Conservation (phyloP, 441 rosid species). For the Adansonia grandidieri region DNA sequence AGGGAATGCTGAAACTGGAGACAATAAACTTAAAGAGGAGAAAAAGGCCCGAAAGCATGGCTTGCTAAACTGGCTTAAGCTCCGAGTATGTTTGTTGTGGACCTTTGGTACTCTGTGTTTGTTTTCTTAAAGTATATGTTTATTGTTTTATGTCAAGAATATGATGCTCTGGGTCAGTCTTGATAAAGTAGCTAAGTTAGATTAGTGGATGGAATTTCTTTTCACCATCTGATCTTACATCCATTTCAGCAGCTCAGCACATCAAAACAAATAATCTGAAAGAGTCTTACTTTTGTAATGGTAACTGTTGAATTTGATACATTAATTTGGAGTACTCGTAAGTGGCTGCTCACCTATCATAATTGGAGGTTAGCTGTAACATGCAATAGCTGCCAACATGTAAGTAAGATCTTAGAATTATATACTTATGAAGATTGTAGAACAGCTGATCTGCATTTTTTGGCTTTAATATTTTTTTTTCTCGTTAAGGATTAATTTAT, state of each 20-base stretch:
- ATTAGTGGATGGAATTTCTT: constrained; percentile 20
- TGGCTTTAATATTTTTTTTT: neutral
- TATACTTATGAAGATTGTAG: neutral
- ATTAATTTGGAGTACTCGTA: neutral
- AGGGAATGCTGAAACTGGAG: constrained; percentile 42
- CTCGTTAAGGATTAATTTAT: constrained; percentile 6
- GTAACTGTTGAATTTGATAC: constrained; percentile 11
- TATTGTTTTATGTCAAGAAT: constrained; percentile 2
- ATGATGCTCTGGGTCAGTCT: constrained; percentile 18
- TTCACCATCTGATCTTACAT: constrained; percentile 23
- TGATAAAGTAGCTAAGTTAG: constrained; percentile 3
- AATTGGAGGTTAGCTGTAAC: neutral
- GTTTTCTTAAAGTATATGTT: constrained; percentile 4
- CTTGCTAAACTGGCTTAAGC: constrained; percentile 93
- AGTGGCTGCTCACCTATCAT: neutral
- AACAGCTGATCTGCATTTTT: neutral
- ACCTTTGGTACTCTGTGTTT: constrained; percentile 31
- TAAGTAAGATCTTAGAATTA: neutral
- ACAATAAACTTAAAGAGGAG: constrained; percentile 74
- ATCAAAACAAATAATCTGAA: too few relatives aligned
- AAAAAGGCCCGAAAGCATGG: constrained; percentile 89
- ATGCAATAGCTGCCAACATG: neutral
- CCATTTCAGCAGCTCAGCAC: constrained; percentile 16
- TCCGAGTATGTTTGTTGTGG: constrained; percentile 56
- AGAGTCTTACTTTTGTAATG: neutral